These are phyloP conservation scores for Aspergillus quadrilineatus DNA, from an alignment of 2,329 filamentous ascomycete genomes.

Conservation along the genomic window DNA sequence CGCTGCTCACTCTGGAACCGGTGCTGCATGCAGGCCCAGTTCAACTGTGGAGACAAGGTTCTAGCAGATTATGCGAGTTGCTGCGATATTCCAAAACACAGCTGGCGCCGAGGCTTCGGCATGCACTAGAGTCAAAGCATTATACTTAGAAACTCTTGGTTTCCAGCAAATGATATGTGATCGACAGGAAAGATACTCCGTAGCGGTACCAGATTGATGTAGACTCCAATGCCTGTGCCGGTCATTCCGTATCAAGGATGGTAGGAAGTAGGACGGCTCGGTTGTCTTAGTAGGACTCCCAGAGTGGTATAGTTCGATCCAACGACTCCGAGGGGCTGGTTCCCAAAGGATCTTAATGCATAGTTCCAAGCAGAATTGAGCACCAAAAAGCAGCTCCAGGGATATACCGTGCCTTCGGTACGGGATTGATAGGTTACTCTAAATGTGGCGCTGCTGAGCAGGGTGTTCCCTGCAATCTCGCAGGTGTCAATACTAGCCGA, in stretches of 20 bases:
- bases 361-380: conserved; percentile 11
- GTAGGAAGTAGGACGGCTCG: conserved; percentile 7
- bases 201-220: neutral
- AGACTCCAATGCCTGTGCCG: neutral
- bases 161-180: conserved; percentile 2
- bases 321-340: conserved; percentile 3
- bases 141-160: neutral
- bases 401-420: conserved; percentile 11
- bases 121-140: neutral
- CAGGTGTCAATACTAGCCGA: neutral
- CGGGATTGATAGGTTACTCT: conserved; percentile 1
- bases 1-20: conserved; percentile 9
- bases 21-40: conserved; percentile 11
- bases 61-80: neutral
- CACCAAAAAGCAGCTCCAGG: conserved; percentile 10
- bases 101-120: conserved; percentile 6
- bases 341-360: conserved; percentile 7
- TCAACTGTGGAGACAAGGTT: conserved; percentile 6
- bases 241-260: conserved; percentile 6
- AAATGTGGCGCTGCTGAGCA: conserved; percentile 11
- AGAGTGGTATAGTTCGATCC: neutral
- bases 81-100: conserved; percentile 1
- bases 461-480: conserved; percentile 3
- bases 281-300: neutral
- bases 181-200: conserved; percentile 1